Evolutionary conservation across 2,329 filamentous ascomycete species (phyloP), one percentile per base, ranked within the genome.

Genomic region (Westerdykella sp.): DNA sequence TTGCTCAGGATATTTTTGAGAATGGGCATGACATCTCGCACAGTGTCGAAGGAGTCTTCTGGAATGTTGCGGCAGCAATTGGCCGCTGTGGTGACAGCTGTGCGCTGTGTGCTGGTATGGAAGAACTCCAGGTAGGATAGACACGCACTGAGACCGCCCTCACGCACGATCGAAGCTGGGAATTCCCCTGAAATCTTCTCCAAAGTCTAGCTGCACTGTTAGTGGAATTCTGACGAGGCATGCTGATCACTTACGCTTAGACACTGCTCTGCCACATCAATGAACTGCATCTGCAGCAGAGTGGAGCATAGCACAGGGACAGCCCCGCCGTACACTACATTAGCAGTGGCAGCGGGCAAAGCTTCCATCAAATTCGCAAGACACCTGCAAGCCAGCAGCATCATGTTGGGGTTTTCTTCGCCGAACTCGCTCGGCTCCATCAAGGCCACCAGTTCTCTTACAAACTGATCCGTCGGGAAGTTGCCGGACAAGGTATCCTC

Each of bases 101-200:
- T 96, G 52, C 93, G 81, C 68, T 98, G 93, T 2, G 93, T 97
- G 66, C 91, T 93, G 0, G 93, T 98, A 13, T 91, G 85, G 60
- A 98, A 98, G 69, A 98, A 98, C 64, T 98, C 93, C 45, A 98
- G 78, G 63, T 93, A 97, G 0, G 87, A 94, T 51, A 98, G 72
- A 60, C 93, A 98, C n/a, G 93, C 93, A 1, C 87, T 95, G 49
- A 98, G 74, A 10, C 93, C 93, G 39, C 93, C 94, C 69, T 97
- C 93, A 40, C 90, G 85, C 36, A 98, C 93, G 55, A 98, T 98
- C 43, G 87, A 89, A 4, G 86, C 83, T 1, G 93, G 93, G 61
- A 95, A 98, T 62, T 98, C 93, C 44, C 91, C 81, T 0, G 93
- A 98, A 39, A 98, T 96, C 70, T 97, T 98, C 64, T 97, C 90